A percentile compares a stretch with the other conserved stretches of the same genome.
These are phyloP conservation scores for Nidula niveotomentosa DNA, from an alignment of 1,284 basidiomycete genomes.

Conservation along the genomic window DNA sequence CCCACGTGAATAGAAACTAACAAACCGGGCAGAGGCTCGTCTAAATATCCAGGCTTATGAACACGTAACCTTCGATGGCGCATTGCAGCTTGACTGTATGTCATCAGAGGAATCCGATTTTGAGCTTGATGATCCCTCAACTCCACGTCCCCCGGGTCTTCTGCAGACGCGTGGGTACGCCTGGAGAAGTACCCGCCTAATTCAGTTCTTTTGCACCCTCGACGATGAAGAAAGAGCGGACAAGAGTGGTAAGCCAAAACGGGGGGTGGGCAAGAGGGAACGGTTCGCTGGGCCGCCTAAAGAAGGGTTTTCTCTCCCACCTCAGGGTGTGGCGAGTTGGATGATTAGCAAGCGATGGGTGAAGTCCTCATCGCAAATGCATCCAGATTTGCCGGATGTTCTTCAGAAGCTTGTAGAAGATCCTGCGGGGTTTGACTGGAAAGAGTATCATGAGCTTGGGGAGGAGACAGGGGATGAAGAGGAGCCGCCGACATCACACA, in stretches of 20 bases:
- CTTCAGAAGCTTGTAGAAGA: slow-evolving; percentile 45
- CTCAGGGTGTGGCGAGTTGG: slow-evolving; percentile 63
- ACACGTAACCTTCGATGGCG: slow-evolving; percentile 63
- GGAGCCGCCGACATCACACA: slow-evolving; percentile 6
- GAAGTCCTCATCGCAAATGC: slow-evolving; percentile 30
- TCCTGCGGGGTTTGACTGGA: slow-evolving; percentile 46
- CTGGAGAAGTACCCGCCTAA: slow-evolving; percentile 64
- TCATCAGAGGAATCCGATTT: slow-evolving; percentile 73
- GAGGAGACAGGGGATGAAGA: slow-evolving; percentile 51
- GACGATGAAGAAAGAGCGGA: slow-evolving; percentile 55
- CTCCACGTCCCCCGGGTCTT: slow-evolving; percentile 19
- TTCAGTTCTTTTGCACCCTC: slow-evolving; percentile 54
- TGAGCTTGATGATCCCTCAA: slow-evolving; percentile 33
- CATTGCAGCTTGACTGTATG: slow-evolving; percentile 73
- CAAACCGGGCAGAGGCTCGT: slow-evolving; percentile 56
- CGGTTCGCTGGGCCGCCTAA: slow-evolving; percentile 55
- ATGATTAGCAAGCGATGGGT: slow-evolving; percentile 74
- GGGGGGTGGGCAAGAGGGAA: slow-evolving; percentile 53
- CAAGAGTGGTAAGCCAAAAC: slow-evolving; percentile 46
- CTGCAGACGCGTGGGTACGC: slow-evolving; percentile 53
- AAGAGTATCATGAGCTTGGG: slow-evolving; percentile 45
- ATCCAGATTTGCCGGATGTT: slow-evolving; percentile 43
- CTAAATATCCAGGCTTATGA: slow-evolving; percentile 50
- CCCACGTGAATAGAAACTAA: slow-evolving; percentile 48
- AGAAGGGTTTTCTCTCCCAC: slow-evolving; percentile 59